Evolutionary conservation across 441 rosid genomes (phyloP).

Genomic region (Erysimum pusillum): DNA sequence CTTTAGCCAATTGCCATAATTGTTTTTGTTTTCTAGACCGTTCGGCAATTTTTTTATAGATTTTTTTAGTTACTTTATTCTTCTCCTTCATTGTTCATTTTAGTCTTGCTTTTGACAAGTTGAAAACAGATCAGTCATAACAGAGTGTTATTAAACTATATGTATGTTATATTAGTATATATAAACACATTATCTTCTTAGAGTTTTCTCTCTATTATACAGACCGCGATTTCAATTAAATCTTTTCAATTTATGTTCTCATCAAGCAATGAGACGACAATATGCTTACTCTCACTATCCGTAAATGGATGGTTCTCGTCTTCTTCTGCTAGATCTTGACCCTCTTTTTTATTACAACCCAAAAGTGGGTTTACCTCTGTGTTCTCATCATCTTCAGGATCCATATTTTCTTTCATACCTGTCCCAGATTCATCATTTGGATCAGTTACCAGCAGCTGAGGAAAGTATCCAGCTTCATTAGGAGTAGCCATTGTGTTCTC

Average conservation of each 20-base stretch:
- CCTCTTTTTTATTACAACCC: constrained; percentile 14
- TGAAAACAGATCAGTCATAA: constrained; percentile 30
- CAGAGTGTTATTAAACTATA: constrained; percentile 36
- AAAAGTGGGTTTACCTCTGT: constrained; percentile 45
- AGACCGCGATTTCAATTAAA: not conserved
- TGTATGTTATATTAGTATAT: constrained; percentile 26
- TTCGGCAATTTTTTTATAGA: no score
- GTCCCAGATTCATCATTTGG: not conserved
- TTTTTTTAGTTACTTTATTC: no score
- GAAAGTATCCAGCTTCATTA: constrained; percentile 31
- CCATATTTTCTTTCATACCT: constrained; percentile 38
- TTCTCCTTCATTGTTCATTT: no score
- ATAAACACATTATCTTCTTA: constrained; percentile 30
- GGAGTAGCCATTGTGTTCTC: constrained; percentile 45
- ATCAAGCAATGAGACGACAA: constrained; percentile 31
- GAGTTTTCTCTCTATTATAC: constrained; percentile 3
- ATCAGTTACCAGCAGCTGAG: not conserved
- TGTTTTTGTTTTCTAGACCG: no score
- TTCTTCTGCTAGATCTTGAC: constrained; percentile 26
- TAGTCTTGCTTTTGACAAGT: no score
- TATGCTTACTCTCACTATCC: constrained; percentile 23
- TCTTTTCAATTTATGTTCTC: constrained; percentile 1
- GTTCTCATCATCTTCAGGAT: constrained; percentile 43
- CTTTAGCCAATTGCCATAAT: no score
- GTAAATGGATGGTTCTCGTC: constrained; percentile 45